Evolutionary conservation across 352 stramenopile genomes (phyloP).

Genomic region (Pythium angustatum): DNA sequence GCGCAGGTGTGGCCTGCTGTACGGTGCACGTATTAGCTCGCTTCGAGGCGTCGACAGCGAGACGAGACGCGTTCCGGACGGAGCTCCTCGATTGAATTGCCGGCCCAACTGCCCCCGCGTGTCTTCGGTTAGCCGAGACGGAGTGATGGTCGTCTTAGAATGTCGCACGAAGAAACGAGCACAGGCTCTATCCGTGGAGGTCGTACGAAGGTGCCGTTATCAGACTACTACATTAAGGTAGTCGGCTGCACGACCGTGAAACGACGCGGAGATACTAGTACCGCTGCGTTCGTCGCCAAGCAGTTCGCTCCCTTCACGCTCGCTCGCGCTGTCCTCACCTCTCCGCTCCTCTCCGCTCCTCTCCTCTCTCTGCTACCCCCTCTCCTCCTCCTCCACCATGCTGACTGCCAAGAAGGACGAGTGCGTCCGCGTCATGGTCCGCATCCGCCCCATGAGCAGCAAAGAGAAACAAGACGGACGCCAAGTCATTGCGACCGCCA

Average conservation of each 20-base stretch:
- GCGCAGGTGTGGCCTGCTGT: too few species aligned
- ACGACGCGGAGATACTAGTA: constrained; percentile 16
- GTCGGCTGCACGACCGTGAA: constrained; percentile 2
- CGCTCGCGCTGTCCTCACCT: background rate
- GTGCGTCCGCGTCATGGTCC: constrained; percentile 96
- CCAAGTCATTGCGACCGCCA: constrained; percentile 73
- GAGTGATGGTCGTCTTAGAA: constrained; percentile 24
- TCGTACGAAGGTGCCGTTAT: constrained; percentile 19
- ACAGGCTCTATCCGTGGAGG: background rate
- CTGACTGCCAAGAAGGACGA: constrained; percentile 76
- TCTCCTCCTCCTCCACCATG: constrained; percentile 1
- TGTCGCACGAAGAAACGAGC: constrained; percentile 17
- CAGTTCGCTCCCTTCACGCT: background rate
- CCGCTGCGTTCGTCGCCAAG: too few species aligned
- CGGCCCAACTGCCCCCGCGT: too few species aligned
- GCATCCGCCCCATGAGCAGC: constrained; percentile 93
- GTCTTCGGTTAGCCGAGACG: constrained; percentile 10
- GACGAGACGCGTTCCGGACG: too few species aligned
- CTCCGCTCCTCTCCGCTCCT: background rate
- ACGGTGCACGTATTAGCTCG: too few species aligned
- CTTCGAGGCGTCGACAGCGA: too few species aligned
- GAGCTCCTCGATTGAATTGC: too few species aligned
- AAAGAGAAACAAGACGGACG: constrained; percentile 95
- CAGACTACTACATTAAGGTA: too few species aligned
- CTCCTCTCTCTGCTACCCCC: background rate